A percentile compares a stretch with the other conserved stretches of the same genome.
Conservation (phyloP, 257 asterid species). For the Nicotiana knightiana region DNA sequence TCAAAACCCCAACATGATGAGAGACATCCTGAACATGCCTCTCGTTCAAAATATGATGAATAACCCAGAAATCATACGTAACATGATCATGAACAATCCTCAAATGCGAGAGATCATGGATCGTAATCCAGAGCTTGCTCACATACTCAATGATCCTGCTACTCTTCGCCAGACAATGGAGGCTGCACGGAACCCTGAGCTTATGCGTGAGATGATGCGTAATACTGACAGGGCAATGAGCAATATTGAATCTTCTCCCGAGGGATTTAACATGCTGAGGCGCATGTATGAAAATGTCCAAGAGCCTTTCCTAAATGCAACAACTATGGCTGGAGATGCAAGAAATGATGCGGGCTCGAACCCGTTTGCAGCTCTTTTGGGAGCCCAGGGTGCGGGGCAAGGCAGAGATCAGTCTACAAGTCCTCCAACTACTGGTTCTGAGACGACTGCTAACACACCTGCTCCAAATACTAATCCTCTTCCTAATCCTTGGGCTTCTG, state of each 20-base stretch:
- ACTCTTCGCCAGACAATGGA: constrained; percentile 60
- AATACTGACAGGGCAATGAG: constrained; percentile 63
- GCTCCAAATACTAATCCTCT: constrained; percentile 55
- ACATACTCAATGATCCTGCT: constrained; percentile 51
- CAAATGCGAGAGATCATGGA: constrained; percentile 63
- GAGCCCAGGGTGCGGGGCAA: constrained; percentile 32
- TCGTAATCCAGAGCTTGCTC: constrained; percentile 55
- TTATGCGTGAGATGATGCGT: constrained; percentile 70
- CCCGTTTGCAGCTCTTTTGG: constrained; percentile 49
- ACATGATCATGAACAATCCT: constrained; percentile 48
- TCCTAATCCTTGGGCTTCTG: constrained; percentile 60
- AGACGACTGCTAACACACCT: constrained; percentile 28
- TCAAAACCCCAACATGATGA: constrained; percentile 52
- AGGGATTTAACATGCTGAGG: constrained; percentile 64
- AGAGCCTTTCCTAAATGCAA: constrained; percentile 53
- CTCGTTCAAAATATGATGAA: constrained; percentile 45
- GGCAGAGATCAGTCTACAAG: constrained; percentile 25
- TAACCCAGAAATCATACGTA: constrained; percentile 52
- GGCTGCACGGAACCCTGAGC: constrained; percentile 61
- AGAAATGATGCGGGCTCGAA: constrained; percentile 36
- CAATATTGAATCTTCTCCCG: constrained; percentile 58
- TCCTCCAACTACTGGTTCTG: constrained; percentile 31
- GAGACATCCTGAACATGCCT: constrained; percentile 49
- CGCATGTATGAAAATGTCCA: constrained; percentile 62
- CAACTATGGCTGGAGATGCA: constrained; percentile 43